A percentile compares a stretch with the other conserved stretches of the same genome.
Evolutionary conservation across 176 grass and related monocot genomes (phyloP).

Genomic region (Canna indica): DNA sequence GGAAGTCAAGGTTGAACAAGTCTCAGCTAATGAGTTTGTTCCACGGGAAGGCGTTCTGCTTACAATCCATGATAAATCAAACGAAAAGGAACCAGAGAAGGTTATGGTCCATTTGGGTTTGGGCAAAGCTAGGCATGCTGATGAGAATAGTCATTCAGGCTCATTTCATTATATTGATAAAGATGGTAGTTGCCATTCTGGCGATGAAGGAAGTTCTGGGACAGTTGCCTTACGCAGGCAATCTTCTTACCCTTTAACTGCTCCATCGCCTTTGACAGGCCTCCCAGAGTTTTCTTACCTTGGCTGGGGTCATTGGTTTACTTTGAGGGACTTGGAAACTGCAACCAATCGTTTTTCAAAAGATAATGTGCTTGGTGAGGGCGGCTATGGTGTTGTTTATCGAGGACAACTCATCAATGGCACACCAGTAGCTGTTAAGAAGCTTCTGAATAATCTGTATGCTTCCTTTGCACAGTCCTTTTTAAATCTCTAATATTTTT

Average conservation of each 20-base stretch:
- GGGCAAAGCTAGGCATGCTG: conserved; percentile 34
- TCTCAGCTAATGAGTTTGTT: conserved; percentile 43
- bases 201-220: conserved; percentile 19
- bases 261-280: conserved; percentile 42
- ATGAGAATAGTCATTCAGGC: conserved; percentile 43
- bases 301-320: conserved; percentile 96
- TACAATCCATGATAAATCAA: conserved; percentile 32
- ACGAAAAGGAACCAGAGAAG: conserved; percentile 41
- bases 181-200: conserved; percentile 33
- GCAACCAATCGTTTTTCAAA: conserved; percentile 78
- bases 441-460: conserved; percentile 94
- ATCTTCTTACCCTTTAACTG: conserved; percentile 25
- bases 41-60: conserved; percentile 54
- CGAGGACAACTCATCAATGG: conserved; percentile 76
- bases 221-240: conserved; percentile 32
- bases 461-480: background rate
- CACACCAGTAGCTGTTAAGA: conserved; percentile 69
- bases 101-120: conserved; percentile 35
- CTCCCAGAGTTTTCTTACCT: conserved; percentile 88
- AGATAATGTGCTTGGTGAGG: conserved; percentile 86
- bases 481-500: background rate
- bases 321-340: conserved; percentile 76
- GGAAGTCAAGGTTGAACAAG: conserved; percentile 57
- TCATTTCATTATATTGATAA: conserved; percentile 30
- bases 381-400: conserved; percentile 89